Percentiles rank a stretch among this genome's conserved stretches.
These are phyloP conservation scores for Mrakia gelida DNA, from an alignment of 768 basidiomycete species.

Conservation along the genomic window DNA sequence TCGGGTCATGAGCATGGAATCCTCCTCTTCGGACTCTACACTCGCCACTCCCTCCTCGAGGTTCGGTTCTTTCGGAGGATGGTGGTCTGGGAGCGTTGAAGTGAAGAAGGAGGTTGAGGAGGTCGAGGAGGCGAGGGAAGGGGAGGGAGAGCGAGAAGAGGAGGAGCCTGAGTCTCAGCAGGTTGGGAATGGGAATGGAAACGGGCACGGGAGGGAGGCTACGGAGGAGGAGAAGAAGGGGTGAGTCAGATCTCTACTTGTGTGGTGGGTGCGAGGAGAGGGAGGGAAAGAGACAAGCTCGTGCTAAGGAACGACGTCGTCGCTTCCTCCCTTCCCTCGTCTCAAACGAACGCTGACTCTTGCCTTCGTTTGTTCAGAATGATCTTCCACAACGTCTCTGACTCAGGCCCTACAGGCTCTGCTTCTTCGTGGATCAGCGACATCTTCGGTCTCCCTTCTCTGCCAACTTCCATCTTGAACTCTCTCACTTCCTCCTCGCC, in stretches of 20 bases:
- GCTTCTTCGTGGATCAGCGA: neutral
- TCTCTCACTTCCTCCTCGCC: neutral
- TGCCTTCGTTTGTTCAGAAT: neutral
- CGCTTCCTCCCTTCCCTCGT: neutral
- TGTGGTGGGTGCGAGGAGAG: neutral
- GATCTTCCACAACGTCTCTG: neutral
- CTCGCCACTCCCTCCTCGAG: neutral
- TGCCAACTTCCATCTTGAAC: neutral
- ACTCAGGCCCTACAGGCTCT: neutral
- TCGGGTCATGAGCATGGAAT: neutral
- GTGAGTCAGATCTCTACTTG: neutral
- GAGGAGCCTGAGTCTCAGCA: too few relatives aligned
- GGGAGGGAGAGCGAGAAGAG: neutral
- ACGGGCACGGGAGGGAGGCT: neutral
- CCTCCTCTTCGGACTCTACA: neutral
- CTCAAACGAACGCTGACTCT: neutral
- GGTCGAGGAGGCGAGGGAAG: neutral
- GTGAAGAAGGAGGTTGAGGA: neutral
- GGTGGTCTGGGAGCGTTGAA: neutral
- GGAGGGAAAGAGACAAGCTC: neutral
- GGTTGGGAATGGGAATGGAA: neutral
- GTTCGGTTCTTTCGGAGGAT: neutral
- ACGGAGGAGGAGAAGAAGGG: constrained; percentile 2
- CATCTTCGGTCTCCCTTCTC: neutral
- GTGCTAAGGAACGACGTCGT: neutral